These are phyloP conservation scores for Diutina rugosa DNA, from an alignment of 1,139 yeast species.

Conservation along the genomic window DNA sequence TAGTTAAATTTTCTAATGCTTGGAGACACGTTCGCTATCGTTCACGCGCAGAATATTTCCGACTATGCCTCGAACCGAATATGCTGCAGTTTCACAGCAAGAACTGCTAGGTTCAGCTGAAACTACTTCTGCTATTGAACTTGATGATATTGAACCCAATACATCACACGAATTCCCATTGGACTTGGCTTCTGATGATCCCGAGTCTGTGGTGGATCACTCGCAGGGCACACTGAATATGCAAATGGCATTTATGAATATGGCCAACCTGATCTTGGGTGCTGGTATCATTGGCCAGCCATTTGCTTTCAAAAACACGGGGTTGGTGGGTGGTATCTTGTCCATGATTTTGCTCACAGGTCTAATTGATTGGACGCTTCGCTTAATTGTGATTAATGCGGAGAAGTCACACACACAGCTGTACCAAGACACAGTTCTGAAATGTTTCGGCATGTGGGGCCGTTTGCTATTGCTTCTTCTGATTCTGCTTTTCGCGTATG, in stretches of 20 bases:
- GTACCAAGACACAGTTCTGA: constrained; percentile 76
- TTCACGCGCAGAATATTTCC: neutral
- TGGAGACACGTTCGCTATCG: neutral
- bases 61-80: neutral
- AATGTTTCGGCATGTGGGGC: constrained; percentile 69
- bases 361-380: constrained; percentile 75
- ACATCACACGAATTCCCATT: neutral
- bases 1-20: neutral
- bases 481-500: constrained; percentile 84
- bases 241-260: constrained; percentile 70
- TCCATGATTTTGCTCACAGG: constrained; percentile 48
- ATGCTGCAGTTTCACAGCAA: neutral
- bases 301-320: constrained; percentile 72
- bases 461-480: constrained; percentile 54
- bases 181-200: neutral
- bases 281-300: constrained; percentile 96
- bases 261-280: constrained; percentile 89
- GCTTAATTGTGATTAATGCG: constrained; percentile 75
- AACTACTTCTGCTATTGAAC: neutral
- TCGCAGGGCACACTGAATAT: neutral
- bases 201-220: neutral
- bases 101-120: neutral
- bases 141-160: neutral
- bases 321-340: constrained; percentile 61
- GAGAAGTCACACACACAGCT: constrained; percentile 63